Evolutionary conservation across 2,329 filamentous ascomycete genomes (phyloP), one percentile per base, ranked within the genome.

Genomic region (Dryadomyces quercivorus): DNA sequence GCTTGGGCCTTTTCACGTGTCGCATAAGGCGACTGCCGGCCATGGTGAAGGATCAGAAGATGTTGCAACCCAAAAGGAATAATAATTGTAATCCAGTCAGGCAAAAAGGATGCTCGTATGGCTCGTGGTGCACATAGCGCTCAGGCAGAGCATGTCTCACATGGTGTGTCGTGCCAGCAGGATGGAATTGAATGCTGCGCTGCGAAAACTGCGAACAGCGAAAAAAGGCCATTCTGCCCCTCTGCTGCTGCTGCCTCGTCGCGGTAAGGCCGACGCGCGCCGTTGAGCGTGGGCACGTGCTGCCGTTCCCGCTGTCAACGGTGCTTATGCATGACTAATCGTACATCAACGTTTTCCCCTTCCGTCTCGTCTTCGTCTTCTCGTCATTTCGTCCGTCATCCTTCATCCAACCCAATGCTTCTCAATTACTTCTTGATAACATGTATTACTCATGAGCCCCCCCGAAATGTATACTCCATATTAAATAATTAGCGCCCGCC

Each of bases 381-480:
- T n/a, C n/a, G n/a, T n/a, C n/a, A n/a, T n/a, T n/a, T n/a, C n/a
- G n/a, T n/a, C n/a, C n/a, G n/a, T n/a, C n/a, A n/a, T n/a, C n/a
- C n/a, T 31, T 31, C 26, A 31, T 31, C 26, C 26, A 31, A 31
- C 26, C 26, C 26, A 40, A 44, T 44, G 42, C 42, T 8, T 44
- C 12, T 15, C 18, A 20, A 44, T 44, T 44, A 8, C 16, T 44
- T 22, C 21, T 50, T 42, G 34, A 42, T 42, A 42, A 42, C 12
- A 31, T 43, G 21, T 51, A 43, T 31, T 44, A 50, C 7, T 43
- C 38, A 10, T 51, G 13, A 31, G 15, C 50, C 44, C 36, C 38
- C n/a, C 38, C 52, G 47, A 57, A 55, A 54, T 22, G 44, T 46
- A 59, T 59, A 59, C 54, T 56, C 51, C 47, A 21, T 59, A 57